Evolutionary conservation across 1,284 basidiomycete species (phyloP), one percentile per base, ranked within the genome.

Genomic region (Marasmius oreades): DNA sequence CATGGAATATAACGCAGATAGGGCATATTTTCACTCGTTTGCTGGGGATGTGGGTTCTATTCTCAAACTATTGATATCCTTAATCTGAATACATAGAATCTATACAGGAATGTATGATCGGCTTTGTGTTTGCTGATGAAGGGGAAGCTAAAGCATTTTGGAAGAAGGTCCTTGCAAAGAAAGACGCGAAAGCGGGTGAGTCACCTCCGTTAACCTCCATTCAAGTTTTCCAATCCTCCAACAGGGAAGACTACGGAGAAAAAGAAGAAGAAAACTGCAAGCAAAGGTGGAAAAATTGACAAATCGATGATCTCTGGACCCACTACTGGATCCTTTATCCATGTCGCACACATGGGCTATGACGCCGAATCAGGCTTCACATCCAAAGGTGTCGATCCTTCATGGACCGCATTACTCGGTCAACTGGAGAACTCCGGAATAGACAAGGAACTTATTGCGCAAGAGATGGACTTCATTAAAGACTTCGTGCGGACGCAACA

Each of bases 341-440:
- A 98, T 67, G 82, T 97, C 45, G 93, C 92, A 0, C 95, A 98
- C 69, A 97, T 99, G 92, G 95, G 95, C 23, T 98, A 91, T 70
- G 91, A 96, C 63, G 71, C 84, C 0, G 86, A 96, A 63, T 84
- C 86, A 39, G 95, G 95, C 4, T 98, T 95, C 70, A 88, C 87
- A 0, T 90, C 90, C 1, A 81, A 81, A 34, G 92, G 92, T 59
- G 92, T 98, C n/a, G 96, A 98, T 71, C 87, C 92, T 3, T 93
- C 89, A 7, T 99, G 96, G 96, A 80, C 87, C 57, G 77, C 86
- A 0, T 75, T 98, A 55, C 79, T 98, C 2, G 80, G 78, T 23
- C 80, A 86, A 63, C 79, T 98, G 3, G 82, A 88, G 59, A 76
- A 76, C 31, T 80, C 84, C 36, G 95, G 95, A 2, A 71, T 96